Percentiles rank a stretch among this genome's conserved stretches.
These are phyloP conservation scores for Conoideocrella luteorostrata DNA, from an alignment of 2,329 filamentous ascomycete genomes.

Conservation along the genomic window DNA sequence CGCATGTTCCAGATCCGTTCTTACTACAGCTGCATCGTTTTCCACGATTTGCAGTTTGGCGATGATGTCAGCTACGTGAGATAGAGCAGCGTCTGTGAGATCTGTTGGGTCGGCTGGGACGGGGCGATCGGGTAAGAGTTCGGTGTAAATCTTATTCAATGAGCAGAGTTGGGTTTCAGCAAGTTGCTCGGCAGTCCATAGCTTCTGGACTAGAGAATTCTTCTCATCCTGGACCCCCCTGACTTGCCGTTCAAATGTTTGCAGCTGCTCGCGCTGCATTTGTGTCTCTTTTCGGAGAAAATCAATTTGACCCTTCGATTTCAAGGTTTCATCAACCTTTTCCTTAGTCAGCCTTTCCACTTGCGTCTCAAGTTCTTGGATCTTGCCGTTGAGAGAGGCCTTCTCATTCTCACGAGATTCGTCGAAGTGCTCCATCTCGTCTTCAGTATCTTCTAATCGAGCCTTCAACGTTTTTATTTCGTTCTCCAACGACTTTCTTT, in stretches of 20 bases:
- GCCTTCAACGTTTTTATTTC: constrained; percentile 72
- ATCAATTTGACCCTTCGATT: constrained; percentile 55
- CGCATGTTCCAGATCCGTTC: constrained; percentile 56
- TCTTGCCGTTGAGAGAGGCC: constrained; percentile 59
- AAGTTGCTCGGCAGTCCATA: constrained; percentile 44
- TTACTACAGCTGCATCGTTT: constrained; percentile 52
- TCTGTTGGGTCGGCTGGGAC: constrained; percentile 50
- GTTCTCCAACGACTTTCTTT: constrained; percentile 74
- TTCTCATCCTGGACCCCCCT: constrained; percentile 49
- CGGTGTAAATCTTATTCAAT: constrained; percentile 52
- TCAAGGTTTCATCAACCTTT: constrained; percentile 49
- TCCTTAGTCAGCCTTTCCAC: constrained; percentile 57
- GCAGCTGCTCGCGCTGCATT: constrained; percentile 52
- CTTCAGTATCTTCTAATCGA: constrained; percentile 81
- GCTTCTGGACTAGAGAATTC: constrained; percentile 42
- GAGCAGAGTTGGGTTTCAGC: constrained; percentile 45
- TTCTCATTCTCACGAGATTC: constrained; percentile 81
- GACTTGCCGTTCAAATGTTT: constrained; percentile 52
- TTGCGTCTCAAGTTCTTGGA: constrained; percentile 64
- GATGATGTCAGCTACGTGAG: constrained; percentile 50
- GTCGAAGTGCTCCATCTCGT: constrained; percentile 79
- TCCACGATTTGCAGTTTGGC: constrained; percentile 55
- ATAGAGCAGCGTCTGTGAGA: constrained; percentile 54
- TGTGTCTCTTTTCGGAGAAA: constrained; percentile 55
- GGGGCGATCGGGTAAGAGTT: constrained; percentile 47